Evolutionary conservation across 768 basidiomycete genomes (phyloP).

Genomic region (Pleurotus salmoneostramineus): DNA sequence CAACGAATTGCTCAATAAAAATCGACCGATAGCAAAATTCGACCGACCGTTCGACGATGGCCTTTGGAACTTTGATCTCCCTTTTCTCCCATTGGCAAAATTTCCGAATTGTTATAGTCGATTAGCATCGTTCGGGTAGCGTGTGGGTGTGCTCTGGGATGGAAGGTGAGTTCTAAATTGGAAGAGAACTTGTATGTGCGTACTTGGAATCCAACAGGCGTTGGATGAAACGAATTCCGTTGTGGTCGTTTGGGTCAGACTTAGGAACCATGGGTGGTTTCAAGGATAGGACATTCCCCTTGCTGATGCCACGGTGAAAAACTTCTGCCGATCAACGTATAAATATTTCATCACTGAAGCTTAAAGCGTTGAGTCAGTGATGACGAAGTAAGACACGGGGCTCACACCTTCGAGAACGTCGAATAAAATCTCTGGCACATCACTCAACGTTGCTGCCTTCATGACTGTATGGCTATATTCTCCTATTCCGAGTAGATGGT

Average conservation of each 20-base stretch:
- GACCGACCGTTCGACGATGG: background rate
- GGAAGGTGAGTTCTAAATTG: background rate
- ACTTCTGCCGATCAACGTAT: background rate
- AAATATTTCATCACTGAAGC: background rate
- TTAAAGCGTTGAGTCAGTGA: background rate
- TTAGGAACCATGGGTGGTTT: background rate
- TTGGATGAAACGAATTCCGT: background rate
- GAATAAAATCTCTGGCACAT: background rate
- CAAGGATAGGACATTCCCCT: background rate
- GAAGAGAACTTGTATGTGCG: background rate
- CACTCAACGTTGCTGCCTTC: background rate
- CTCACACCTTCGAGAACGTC: background rate
- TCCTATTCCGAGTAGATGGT: background rate
- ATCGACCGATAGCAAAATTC: background rate
- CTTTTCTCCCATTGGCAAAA: background rate
- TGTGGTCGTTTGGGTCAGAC: background rate
- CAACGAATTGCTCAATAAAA: background rate
- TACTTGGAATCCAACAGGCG: background rate
- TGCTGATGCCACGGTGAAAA: background rate
- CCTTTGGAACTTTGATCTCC: background rate
- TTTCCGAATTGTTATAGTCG: background rate
- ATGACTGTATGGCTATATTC: background rate
- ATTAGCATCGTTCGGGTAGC: background rate
- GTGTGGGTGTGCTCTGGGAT: background rate
- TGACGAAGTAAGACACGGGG: background rate